Base-by-base conservation (phyloP, 2,329 filamentous ascomycete genomes). In the Xylariaceae sp. region DNA sequence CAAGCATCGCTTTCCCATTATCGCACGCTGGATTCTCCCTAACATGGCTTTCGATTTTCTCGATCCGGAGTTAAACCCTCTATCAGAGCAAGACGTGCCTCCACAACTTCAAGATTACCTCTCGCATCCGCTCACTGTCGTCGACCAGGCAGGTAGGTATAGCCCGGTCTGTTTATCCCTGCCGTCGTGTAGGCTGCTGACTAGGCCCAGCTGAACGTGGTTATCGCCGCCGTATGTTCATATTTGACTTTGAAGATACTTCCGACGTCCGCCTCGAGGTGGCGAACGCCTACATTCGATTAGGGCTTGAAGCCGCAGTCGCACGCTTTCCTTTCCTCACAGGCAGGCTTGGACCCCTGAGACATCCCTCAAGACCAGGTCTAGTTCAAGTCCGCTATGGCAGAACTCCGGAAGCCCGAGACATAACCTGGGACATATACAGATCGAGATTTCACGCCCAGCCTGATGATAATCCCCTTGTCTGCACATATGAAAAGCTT, bases 181-280 rank as follows among this genome's bases (percentile, higher is more conserved):
- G n/a, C n/a, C n/a, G n/a, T n/a, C n/a, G n/a, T n/a, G n/a, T n/a
- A n/a, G n/a, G 26, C 11, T 13, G 13, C 41, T 43, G 34, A 39
- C 6, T 31, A 29, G 18, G n/a, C 29, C n/a, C 26, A 46, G 44
- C 33, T 4, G 26, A 12, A 13, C 40, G 43, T 11, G 26, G 39
- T 17, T 50, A 50, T 29, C 35, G 32, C 11, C 47, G 45, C n/a
- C 39, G 40, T 15, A 48, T 50, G 45, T 39, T 45, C 15, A 46
- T 52, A 30, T 49, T 50, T 37, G 45, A 50, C 28, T 52, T 52
- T 34, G 36, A 39, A 1, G 40, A 44, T 17, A 40, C 28, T 1
- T 42, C 38, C 12, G 16, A 18, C 4, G 7, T 4, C 9, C 11
- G 22, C 12, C 8, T 41, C 13, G 9, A 16, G 2, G 9, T 19